Evolutionary conservation across 2,329 filamentous ascomycete genomes (phyloP), one percentile per base, ranked within the genome.

Genomic region (Neonectria magnoliae): DNA sequence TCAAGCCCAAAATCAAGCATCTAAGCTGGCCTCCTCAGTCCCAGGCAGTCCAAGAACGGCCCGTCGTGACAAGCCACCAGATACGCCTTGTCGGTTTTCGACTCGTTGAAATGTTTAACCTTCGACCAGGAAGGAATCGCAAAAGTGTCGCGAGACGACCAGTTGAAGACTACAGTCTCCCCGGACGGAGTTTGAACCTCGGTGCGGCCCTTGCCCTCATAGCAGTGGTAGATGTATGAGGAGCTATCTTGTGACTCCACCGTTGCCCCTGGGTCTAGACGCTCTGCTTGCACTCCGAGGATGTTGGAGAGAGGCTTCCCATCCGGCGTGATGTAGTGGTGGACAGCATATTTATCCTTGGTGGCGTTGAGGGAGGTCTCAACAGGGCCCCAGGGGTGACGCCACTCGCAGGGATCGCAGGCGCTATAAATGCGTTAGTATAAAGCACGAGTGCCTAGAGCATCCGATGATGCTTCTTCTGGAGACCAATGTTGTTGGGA

Each of bases 141-240:
- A 71, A 88, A 88, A 0, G 84, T 87, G 69, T 88, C 86, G 0
- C 81, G 79, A 9, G 77, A 66, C 42, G 78, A 77, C 85, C 86
- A 87, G 1, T 62, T 58, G 31, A 83, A 76, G 4, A 73, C 76
- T 54, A 77, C 69, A 4, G 76, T 79, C 31, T 76, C 68, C 0
- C 75, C 77, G 0, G 64, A 57, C 0, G 77, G 70, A 0, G 74
- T 67, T 5, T 78, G 76, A n/a, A 87, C 76, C 0, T 75, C 73
- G 0, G 81, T 82, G 29, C 75, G 71, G 0, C 86, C 86, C 0
- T 71, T 73, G 0, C 86, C 86, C 14, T 80, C 75, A 36, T 85
- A 79, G 53, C 86, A 82, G 75, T 88, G 85, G 66, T 86, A 87
- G 4, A 88, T 79, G 54, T 80, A 82, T 0, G 84, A 87, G 3